Evolutionary conservation across 495 filamentous ascomycete species (phyloP).

Genomic region (Aspergillus mulundensis): DNA sequence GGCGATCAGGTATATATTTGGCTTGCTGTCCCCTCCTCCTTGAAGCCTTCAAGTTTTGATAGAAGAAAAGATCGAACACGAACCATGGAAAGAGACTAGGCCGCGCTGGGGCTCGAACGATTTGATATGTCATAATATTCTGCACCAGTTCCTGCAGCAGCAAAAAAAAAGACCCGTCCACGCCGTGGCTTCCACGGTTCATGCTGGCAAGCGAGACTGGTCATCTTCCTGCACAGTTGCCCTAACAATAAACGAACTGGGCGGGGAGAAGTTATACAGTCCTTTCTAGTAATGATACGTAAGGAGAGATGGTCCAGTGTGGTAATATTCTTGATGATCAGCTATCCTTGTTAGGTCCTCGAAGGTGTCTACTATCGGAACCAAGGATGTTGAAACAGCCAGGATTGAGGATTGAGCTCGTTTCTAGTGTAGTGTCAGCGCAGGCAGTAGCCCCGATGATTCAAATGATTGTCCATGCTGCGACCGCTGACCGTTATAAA

Average conservation of each 20-base stretch:
- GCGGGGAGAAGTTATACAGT: too few relatives aligned
- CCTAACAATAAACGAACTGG: too few relatives aligned
- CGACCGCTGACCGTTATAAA: neutral
- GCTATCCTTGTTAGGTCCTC: too few relatives aligned
- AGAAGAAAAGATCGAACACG: neutral
- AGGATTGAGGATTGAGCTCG: too few relatives aligned
- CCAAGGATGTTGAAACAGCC: too few relatives aligned
- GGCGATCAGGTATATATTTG: neutral
- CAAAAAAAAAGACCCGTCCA: conserved; percentile 7
- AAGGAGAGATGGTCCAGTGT: too few relatives aligned
- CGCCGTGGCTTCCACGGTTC: conserved; percentile 1
- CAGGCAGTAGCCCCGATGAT: neutral
- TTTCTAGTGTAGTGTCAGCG: too few relatives aligned
- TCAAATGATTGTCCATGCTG: neutral
- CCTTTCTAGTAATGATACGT: too few relatives aligned
- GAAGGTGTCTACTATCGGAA: too few relatives aligned
- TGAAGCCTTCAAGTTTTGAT: neutral
- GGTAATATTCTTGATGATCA: too few relatives aligned
- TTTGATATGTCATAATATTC: neutral
- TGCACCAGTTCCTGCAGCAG: conserved; percentile 12
- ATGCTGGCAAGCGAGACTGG: neutral
- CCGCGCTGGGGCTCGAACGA: neutral
- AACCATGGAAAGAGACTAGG: neutral
- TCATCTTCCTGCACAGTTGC: neutral
- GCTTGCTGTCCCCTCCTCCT: neutral